Percentiles rank a stretch among this genome's conserved stretches.
These are phyloP conservation scores for Xylaria palmicola DNA, from an alignment of 495 filamentous ascomycete genomes.

Conservation along the genomic window DNA sequence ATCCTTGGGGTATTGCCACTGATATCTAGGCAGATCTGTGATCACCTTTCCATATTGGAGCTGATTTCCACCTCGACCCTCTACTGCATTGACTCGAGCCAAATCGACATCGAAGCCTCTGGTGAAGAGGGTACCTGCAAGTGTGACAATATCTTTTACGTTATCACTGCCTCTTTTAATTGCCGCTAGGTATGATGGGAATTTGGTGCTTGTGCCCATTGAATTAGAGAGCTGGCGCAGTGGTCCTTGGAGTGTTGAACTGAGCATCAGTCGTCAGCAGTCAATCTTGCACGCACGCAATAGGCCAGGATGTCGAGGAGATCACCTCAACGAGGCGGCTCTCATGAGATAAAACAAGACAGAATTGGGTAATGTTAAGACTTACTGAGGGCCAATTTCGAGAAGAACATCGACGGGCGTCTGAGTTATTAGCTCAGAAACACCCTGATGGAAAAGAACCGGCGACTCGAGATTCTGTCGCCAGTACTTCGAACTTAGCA, in stretches of 20 bases:
- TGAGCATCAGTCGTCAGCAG: no score
- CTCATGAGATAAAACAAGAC: no score
- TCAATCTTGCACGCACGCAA: no score
- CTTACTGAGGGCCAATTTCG: not conserved
- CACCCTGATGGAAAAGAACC: slow-evolving; percentile 40
- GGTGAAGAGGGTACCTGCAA: slow-evolving; percentile 40
- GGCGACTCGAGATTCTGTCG: slow-evolving; percentile 34
- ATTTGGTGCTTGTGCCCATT: slow-evolving; percentile 10
- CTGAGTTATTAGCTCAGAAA: slow-evolving; percentile 3
- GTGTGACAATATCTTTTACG: slow-evolving; percentile 25
- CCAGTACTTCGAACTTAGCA: slow-evolving; percentile 35
- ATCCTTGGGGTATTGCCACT: slow-evolving; percentile 23
- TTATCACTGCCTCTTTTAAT: slow-evolving; percentile 34
- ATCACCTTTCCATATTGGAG: slow-evolving; percentile 22
- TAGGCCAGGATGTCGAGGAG: no score
- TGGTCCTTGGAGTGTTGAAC: not conserved
- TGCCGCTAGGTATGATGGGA: slow-evolving; percentile 33
- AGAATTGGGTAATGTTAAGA: no score
- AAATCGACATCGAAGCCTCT: slow-evolving; percentile 22
- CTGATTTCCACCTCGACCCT: slow-evolving; percentile 7
- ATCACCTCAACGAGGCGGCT: no score
- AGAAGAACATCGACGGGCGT: not conserved
- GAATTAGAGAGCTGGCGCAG: not conserved
- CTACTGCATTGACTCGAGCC: slow-evolving; percentile 20
- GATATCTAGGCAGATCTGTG: slow-evolving; percentile 1